phyloP scores from a whole-genome alignment of 2,329 filamentous ascomycete species.

The Thermothelomyces thermophilus region DNA sequence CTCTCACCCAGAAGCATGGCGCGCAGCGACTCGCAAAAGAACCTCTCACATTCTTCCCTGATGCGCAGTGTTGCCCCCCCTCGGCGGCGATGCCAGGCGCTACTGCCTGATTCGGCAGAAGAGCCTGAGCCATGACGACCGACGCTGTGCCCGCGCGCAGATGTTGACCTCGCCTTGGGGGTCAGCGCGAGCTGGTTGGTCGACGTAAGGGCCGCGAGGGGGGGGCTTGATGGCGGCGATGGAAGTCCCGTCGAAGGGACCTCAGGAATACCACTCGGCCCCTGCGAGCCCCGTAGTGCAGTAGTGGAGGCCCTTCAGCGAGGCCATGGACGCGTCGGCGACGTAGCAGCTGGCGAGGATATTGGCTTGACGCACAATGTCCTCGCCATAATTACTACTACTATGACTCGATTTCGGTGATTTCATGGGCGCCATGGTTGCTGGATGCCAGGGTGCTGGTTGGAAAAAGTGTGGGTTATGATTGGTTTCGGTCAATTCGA shows the following conservation, averaged over 20 bases:
- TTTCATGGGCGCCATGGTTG: constrained; percentile 63
- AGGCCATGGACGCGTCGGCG: constrained; percentile 60
- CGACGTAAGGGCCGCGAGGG: constrained; percentile 68
- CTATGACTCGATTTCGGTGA: constrained; percentile 60
- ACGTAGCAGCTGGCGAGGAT: constrained; percentile 90
- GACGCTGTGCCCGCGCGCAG: constrained; percentile 29
- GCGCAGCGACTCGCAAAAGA: constrained; percentile 96
- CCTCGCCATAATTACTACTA: constrained; percentile 74
- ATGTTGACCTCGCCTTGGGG: constrained; percentile 44
- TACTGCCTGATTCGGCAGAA: constrained; percentile 29
- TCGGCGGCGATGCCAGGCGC: constrained; percentile 47
- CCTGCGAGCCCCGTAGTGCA: constrained; percentile 77
- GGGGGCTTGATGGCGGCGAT: constrained; percentile 82
- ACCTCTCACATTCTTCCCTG: constrained; percentile 99
- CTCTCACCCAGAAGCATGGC: constrained; percentile 94
- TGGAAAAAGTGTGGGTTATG: background rate
- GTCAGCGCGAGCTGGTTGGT: constrained; percentile 61
- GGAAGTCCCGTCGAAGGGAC: constrained; percentile 77
- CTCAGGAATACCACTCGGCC: constrained; percentile 94
- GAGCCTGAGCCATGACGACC: constrained; percentile 24
- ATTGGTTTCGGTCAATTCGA: background rate
- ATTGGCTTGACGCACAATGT: constrained; percentile 57
- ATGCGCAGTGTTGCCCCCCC: constrained; percentile 94
- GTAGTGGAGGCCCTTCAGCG: constrained; percentile 83
- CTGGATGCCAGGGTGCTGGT: constrained; percentile 29